Evolutionary conservation across 768 basidiomycete genomes (phyloP), one percentile per base, ranked within the genome.

Genomic region (Nidula microcarpa): DNA sequence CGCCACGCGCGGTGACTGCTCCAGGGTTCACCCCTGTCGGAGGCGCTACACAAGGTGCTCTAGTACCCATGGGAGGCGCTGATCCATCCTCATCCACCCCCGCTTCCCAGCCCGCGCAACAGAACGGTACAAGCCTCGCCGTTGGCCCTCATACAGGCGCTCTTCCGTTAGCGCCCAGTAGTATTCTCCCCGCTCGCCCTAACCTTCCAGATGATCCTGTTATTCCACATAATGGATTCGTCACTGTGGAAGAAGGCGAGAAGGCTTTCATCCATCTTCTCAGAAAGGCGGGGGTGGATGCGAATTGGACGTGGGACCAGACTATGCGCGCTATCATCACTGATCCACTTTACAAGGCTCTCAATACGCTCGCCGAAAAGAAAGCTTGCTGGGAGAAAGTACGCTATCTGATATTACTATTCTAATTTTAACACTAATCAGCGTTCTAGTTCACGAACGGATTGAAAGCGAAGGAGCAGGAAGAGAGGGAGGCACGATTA

Each of bases 241-340:
- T 79, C 44, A 96, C 91, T 5, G 69, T 85, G 9, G 91, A 92
- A 61, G 93, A 97, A 61, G 94, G 93, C 17, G 94, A 97, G 68
- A 90, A 91, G 64, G 97, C 95, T 10, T 99, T 99, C 68, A 84
- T 86, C 63, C 91, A 91, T 72, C 74, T 99, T 53, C 71, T 99
- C 60, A 81, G 87, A 60, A 93, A 92, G 71, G 88, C 91, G 45
- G 91, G 91, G 33, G 89, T 98, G 43, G 91, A 93, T 69, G 85
- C 89, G 44, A 86, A 80, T 57, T 98, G 92, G 91, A 93, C 93
- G 35, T 99, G 97, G 97, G 97, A 99, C 68, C 86, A 91, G 73
- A 94, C 94, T 50, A 97, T 98, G 91, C 83, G 95, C 65, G 89
- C 92, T 62, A 94, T 97, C 69, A 96, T 99, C 70, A 98, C 94